phyloP scores from a whole-genome alignment of 306 rosid species.

The Rosa chinensis region DNA sequence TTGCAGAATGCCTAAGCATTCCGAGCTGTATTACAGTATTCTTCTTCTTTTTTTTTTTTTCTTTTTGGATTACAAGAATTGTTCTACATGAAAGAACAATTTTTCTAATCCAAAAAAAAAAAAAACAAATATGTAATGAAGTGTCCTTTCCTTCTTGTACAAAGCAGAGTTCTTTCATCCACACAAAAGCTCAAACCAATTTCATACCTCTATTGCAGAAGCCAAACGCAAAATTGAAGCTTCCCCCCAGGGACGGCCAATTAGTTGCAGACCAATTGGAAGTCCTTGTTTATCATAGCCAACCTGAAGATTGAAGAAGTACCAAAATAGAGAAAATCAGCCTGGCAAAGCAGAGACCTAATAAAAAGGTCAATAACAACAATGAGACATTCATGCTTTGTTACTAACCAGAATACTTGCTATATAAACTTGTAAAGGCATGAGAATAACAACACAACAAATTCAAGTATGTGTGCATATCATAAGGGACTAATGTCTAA shows the following conservation, averaged over 20 bases:
- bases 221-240: constrained; percentile 88
- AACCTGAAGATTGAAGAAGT: constrained; percentile 29
- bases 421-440: not conserved
- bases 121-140: not conserved
- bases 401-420: not conserved
- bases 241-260: constrained; percentile 97
- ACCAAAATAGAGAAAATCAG: constrained; percentile 3
- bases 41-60: too few relatives aligned
- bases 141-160: not conserved
- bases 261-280: constrained; percentile 88
- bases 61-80: not conserved
- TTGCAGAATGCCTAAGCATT: not conserved
- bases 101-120: not conserved
- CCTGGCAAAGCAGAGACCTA: not conserved
- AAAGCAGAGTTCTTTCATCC: not conserved
- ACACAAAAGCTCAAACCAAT: not conserved
- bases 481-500: not conserved
- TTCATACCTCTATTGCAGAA: constrained; percentile 70
- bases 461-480: not conserved
- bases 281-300: constrained; percentile 69
- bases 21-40: not conserved
- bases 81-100: not conserved
- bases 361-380: not conserved
- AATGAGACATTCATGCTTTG: not conserved
- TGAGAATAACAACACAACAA: not conserved